Evolutionary conservation across 495 filamentous ascomycete species (phyloP), one percentile per base, ranked within the genome.

Genomic region (Podospora australis): DNA sequence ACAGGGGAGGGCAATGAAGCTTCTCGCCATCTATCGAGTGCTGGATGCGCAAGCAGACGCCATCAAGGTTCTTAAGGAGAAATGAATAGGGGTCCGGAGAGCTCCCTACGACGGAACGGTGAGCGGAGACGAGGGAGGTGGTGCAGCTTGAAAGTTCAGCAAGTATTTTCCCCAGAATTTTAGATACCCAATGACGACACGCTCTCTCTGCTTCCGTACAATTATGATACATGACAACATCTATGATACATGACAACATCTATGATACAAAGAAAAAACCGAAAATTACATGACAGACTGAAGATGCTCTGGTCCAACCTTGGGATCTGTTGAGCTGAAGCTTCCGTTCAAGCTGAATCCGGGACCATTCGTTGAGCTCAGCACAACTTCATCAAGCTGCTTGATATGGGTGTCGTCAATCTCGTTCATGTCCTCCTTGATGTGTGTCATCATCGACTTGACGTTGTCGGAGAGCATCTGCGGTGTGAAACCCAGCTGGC

Each of bases 381-480:
- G 70, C n/a, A 95, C 90, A 58, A 98, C 88, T 72, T 98, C 94
- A 56, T 88, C 80, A 39, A 98, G 70, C 38, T 86, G 78, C 77
- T 98, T 98, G 46, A 70, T 74, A 29, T 85, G 75, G 52, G 73
- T 75, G 57, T 94, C 84, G 41, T 81, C 85, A 44, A 95, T 50
- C 8, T 64, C 60, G 23, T 66, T 68, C 30, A 91, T 79, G 59
- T 95, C 87, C 62, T 78, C 79, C 79, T 88, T 95, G 43, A 98
- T 62, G 48, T 79, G 70, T 2, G 75, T 74, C 57, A 97, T 75
- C 50, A 96, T 82, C 26, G 79, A 70, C 68, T 81, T 84, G 67
- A 97, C 75, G 67, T 98, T 98, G 55, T 81, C 81, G 52, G 82
- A 77, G 69, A 98, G 65, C 74, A 91, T 80, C 62, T 89, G 80